phyloP scores from a whole-genome alignment of 371 early-diverging fungal genomes.

The Mucor sp. region DNA sequence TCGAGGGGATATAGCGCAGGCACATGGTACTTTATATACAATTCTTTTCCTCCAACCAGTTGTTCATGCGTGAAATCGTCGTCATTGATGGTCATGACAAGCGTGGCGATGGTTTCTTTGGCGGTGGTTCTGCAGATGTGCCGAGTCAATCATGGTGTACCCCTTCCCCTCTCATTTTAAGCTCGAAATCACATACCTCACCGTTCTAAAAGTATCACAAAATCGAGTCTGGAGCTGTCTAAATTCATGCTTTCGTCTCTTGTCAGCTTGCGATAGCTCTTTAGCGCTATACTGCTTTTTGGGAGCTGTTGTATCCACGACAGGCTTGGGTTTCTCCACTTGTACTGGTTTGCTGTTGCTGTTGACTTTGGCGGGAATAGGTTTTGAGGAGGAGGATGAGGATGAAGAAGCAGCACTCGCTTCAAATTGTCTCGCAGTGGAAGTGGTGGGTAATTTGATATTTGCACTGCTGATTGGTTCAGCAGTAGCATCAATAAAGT shows the following conservation, averaged over 20 bases:
- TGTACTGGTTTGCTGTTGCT: background rate
- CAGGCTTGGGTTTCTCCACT: background rate
- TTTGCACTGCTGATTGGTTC: background rate
- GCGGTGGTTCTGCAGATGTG: constrained; percentile 2
- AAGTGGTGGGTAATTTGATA: background rate
- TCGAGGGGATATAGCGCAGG: constrained; percentile 54
- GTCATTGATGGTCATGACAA: constrained; percentile 33
- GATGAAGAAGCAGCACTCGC: background rate
- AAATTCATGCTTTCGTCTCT: constrained; percentile 37
- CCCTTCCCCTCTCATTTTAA: too few species aligned
- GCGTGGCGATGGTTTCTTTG: constrained; percentile 1
- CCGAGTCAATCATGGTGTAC: background rate
- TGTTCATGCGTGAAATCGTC: constrained; percentile 34
- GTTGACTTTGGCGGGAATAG: background rate
- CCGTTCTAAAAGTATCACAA: constrained; percentile 33
- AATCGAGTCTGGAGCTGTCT: constrained; percentile 53
- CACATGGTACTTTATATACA: constrained; percentile 41
- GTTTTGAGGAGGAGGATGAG: constrained; percentile 3
- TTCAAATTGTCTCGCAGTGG: background rate
- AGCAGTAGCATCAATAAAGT: constrained; percentile 5
- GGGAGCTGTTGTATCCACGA: background rate
- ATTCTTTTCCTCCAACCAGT: constrained; percentile 25
- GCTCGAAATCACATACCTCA: constrained; percentile 17
- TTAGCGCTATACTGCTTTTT: constrained; percentile 9
- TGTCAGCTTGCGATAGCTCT: constrained; percentile 28